Evolutionary conservation across 1,139 yeast genomes (phyloP).

Genomic region (Pichia sp.): DNA sequence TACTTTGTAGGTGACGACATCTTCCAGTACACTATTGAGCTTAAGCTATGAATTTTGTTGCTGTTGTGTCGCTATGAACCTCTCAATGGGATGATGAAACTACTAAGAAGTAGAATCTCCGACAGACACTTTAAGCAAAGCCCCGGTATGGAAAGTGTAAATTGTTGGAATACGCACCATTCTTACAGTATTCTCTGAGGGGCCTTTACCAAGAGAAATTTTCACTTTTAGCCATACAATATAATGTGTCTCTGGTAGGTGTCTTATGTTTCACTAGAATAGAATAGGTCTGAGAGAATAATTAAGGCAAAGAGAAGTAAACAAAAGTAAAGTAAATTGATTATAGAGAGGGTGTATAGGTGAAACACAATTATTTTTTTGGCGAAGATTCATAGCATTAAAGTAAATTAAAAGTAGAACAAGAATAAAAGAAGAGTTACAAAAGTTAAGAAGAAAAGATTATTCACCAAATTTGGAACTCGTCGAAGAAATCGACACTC

Average conservation of each 20-base stretch:
- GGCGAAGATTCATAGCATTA: neutral
- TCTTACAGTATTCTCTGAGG: too few relatives aligned
- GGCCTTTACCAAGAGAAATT: too few relatives aligned
- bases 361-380: neutral
- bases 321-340: neutral
- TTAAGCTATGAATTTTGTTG: neutral
- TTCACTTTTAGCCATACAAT: too few relatives aligned
- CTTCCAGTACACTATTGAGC: neutral
- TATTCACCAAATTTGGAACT: conserved; percentile 22
- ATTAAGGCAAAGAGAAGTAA: neutral
- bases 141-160: too few relatives aligned
- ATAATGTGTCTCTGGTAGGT: too few relatives aligned
- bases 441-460: neutral
- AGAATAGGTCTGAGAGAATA: neutral
- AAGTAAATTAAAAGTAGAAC: neutral
- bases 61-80: neutral
- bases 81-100: too few relatives aligned
- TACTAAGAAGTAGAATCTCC: too few relatives aligned
- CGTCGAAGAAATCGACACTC: conserved; percentile 25
- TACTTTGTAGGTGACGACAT: conserved; percentile 33
- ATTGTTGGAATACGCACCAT: too few relatives aligned
- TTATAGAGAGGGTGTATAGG: neutral
- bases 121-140: too few relatives aligned
- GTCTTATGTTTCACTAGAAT: neutral
- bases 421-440: neutral